Base-by-base conservation (phyloP, 1,284 basidiomycete genomes). In the Retiboletus flavoniger region DNA sequence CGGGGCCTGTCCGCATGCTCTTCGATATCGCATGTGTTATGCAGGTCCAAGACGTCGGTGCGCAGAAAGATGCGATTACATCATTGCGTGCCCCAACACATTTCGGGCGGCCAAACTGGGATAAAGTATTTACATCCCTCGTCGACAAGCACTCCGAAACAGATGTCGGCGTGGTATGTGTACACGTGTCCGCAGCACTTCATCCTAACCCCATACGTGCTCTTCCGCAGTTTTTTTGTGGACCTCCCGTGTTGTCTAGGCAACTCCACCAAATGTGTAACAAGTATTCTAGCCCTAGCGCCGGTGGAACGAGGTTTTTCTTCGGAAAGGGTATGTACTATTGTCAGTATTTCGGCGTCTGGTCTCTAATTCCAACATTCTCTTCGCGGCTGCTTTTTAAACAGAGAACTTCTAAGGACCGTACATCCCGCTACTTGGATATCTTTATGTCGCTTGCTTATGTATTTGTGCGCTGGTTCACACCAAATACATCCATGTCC, bases 21-120 rank as follows among this genome's bases (percentile, higher is more conserved):
- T 44, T 26, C 5, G 36, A 34, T 50, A 16, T 14, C 29, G 36
- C 52, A 40, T 49, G 32, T 43, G 45, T 21, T 32, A 34, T 55
- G 13, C 56, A 84, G 82, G 80, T 89, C 7, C 88, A 91, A 64
- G 92, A 95, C 61, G 91, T 95, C 41, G 93, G 93, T 48, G 89
- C 89, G 11, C 89, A 94, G 60, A 87, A 86, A 71, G 93, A 95
- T 64, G 87, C 92, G 6, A 88, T 96, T 67, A 94, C 92, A 14
- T 80, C 83, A 1, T 76, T 95, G 4, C 80, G 91, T 24, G 87
- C 93, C 0, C 93, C 93, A 0, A 96, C 93, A n/a, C 93, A 95
- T 73, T 96, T 89, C 68, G 93, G 93, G 24, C 75, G 93, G 53
- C 93, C 93, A n/a, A 93, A 95, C 71, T 95, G 93, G 93, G 87